Evolutionary conservation across 768 basidiomycete genomes (phyloP).

Genomic region (Podaxis sp.): DNA sequence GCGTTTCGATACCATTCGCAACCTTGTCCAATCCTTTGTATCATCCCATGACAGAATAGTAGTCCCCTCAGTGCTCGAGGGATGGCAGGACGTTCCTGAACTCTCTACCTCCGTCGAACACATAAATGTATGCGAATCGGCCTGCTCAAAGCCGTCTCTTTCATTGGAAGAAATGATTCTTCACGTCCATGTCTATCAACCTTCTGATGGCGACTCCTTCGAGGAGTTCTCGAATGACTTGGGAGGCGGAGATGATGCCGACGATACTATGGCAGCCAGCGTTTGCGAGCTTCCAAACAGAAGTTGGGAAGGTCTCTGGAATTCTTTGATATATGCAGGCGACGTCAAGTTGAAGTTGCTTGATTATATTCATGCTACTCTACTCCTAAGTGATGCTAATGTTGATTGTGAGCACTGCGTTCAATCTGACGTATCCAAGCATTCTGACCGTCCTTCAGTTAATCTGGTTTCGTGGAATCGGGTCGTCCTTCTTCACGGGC

Average conservation of each 20-base stretch:
- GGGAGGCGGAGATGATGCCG: slow-evolving; percentile 58
- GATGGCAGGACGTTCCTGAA: slow-evolving; percentile 77
- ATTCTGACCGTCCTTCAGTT: slow-evolving; percentile 39
- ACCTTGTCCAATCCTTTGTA: slow-evolving; percentile 56
- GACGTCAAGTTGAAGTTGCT: slow-evolving; percentile 86
- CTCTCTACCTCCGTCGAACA: slow-evolving; percentile 75
- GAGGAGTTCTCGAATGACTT: slow-evolving; percentile 71
- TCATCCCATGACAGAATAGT: slow-evolving; percentile 63
- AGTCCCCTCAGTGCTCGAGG: slow-evolving; percentile 68
- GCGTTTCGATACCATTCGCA: slow-evolving; percentile 74
- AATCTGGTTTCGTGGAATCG: slow-evolving; percentile 97
- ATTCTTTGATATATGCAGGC: slow-evolving; percentile 80
- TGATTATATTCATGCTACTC: slow-evolving; percentile 93
- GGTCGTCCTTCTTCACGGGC: slow-evolving; percentile 91
- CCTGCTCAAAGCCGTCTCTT: slow-evolving; percentile 54
- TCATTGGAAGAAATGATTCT: slow-evolving; percentile 60
- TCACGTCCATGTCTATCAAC: slow-evolving; percentile 88
- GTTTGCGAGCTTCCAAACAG: slow-evolving; percentile 86
- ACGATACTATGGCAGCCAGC: slow-evolving; percentile 83
- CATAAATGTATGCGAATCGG: slow-evolving; percentile 70
- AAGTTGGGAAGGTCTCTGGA: slow-evolving; percentile 91
- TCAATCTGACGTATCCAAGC: not conserved
- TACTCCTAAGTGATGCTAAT: slow-evolving; percentile 87
- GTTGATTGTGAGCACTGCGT: slow-evolving; percentile 63
- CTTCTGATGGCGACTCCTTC: slow-evolving; percentile 61